Evolutionary conservation across 306 rosid species (phyloP), one percentile per base, ranked within the genome.

Genomic region (Luffa acutangula): DNA sequence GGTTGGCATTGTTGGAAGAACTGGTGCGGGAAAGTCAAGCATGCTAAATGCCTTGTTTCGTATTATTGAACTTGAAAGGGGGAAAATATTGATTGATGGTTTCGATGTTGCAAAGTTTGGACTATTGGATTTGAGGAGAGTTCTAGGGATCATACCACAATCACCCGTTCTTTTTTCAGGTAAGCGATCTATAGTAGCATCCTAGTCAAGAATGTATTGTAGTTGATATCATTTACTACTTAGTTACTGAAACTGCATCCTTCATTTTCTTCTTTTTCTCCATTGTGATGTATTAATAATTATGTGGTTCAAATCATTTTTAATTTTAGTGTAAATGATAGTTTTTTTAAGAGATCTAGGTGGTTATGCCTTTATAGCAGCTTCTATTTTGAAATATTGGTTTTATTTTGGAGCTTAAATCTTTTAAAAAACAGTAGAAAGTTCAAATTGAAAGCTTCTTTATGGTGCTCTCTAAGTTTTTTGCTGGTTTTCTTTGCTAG

Each of bases 1-100:
- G 86, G 86, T 87, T 4, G 89, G 89, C 42, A 87, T 87, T 64
- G 87, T 87, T 64, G 89, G 89, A 71, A 82, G 89, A 78, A 87
- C 89, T 33, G 89, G 89, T 20, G 87, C 89, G 6, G 89, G 89
- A 72, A 87, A 87, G 79, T 87, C 89, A 48, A 84, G 87, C 83
- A 82, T 87, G 86, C 79, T 87, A 15, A 87, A 84, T 82, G 81
- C 89, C 62, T 80, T 84, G 58, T 87, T 87, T 48, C 87, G 89
- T 25, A 87, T 87, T 49, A 84, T 87, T 33, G 89, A 87, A 53
- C 67, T 87, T 25, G 89, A 87, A 78, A 87, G 81, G 65, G 89
- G 89, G 52, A 84, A 83, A 66, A 87, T 87, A 41, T 53, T 82
- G 83, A 84, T 87, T 63, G 87, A 87, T 87, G 82, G 52, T 80